phyloP scores from a whole-genome alignment of 2,329 filamentous ascomycete species.

The Rutstroemia sp. region DNA sequence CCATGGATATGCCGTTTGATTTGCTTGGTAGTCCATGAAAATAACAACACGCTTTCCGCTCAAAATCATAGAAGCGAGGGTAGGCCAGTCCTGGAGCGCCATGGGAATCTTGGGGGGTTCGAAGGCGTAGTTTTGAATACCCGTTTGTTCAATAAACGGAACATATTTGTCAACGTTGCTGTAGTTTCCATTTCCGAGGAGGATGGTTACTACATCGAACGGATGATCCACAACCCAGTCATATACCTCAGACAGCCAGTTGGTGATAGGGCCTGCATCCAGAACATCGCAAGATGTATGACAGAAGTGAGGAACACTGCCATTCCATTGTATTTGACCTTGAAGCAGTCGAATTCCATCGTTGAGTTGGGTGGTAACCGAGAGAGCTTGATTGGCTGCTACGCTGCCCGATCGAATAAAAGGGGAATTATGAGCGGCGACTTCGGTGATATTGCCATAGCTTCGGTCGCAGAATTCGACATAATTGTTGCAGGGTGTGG shows the following conservation, averaged over 20 bases:
- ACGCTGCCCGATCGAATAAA: conserved; percentile 65
- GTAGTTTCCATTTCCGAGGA: conserved; percentile 79
- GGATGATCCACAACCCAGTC: conserved; percentile 70
- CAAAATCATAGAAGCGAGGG: conserved; percentile 68
- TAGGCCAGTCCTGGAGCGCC: conserved; percentile 73
- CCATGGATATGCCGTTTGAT: conserved; percentile 74
- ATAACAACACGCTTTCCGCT: conserved; percentile 64
- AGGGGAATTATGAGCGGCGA: conserved; percentile 75
- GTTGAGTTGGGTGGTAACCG: conserved; percentile 64
- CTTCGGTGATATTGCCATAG: conserved; percentile 75
- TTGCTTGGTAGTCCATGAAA: conserved; percentile 75
- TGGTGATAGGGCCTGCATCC: conserved; percentile 69
- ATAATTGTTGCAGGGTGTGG: conserved; percentile 72
- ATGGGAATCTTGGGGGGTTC: conserved; percentile 64
- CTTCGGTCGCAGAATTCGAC: conserved; percentile 68
- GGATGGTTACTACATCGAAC: conserved; percentile 80
- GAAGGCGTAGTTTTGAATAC: conserved; percentile 68
- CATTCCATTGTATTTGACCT: conserved; percentile 55
- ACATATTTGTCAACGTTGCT: conserved; percentile 57
- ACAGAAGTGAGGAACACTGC: conserved; percentile 65
- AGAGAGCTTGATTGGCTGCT: conserved; percentile 66
- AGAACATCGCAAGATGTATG: conserved; percentile 79
- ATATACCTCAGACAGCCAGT: conserved; percentile 62
- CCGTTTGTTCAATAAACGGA: conserved; percentile 61
- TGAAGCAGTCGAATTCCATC: conserved; percentile 65